These are phyloP conservation scores for Amniculicola lignicola DNA, from an alignment of 495 filamentous ascomycete genomes.

Conservation along the genomic window DNA sequence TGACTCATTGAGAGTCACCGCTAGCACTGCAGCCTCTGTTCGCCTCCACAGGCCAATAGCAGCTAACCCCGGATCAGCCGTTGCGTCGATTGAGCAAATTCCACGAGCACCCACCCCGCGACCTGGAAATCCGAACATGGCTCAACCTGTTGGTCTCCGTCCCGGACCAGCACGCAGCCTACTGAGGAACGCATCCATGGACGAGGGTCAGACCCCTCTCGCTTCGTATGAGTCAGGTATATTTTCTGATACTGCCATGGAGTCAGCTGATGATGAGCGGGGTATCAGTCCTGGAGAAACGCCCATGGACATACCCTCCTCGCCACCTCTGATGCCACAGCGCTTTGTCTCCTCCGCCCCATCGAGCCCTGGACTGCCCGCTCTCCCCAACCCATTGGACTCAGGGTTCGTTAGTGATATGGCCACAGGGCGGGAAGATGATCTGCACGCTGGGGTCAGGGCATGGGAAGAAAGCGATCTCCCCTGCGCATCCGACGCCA, in stretches of 20 bases:
- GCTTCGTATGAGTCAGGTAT: slow-evolving; percentile 20
- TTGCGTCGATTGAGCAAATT: slow-evolving; percentile 64
- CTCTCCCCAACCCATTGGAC: slow-evolving; percentile 24
- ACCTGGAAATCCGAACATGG: slow-evolving; percentile 19
- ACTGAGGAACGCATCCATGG: slow-evolving; percentile 25
- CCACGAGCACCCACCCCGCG: slow-evolving; percentile 76
- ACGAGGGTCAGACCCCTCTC: slow-evolving; percentile 8
- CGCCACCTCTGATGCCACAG: slow-evolving; percentile 30
- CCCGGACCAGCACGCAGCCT: slow-evolving; percentile 26
- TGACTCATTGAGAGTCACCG: slow-evolving; percentile 80
- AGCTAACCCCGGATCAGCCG: slow-evolving; percentile 50
- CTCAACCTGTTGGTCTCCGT: slow-evolving; percentile 23
- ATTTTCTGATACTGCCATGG: slow-evolving; percentile 28
- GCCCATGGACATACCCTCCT: slow-evolving; percentile 34
- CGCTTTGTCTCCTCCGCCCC: slow-evolving; percentile 22
- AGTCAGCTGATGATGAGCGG: slow-evolving; percentile 34
- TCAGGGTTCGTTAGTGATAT: slow-evolving; percentile 35
- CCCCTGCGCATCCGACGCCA: slow-evolving; percentile 3
- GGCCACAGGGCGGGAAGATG: slow-evolving; percentile 15
- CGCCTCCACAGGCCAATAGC: slow-evolving; percentile 78
- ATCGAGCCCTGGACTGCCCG: slow-evolving; percentile 31
- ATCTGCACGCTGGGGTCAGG: slow-evolving; percentile 1
- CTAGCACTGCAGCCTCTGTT: slow-evolving; percentile 81
- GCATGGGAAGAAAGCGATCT: slow-evolving; percentile 21
- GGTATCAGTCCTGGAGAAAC: slow-evolving; percentile 28